Evolutionary conservation across 2,329 filamentous ascomycete genomes (phyloP).

Genomic region (Coniella lustricola): DNA sequence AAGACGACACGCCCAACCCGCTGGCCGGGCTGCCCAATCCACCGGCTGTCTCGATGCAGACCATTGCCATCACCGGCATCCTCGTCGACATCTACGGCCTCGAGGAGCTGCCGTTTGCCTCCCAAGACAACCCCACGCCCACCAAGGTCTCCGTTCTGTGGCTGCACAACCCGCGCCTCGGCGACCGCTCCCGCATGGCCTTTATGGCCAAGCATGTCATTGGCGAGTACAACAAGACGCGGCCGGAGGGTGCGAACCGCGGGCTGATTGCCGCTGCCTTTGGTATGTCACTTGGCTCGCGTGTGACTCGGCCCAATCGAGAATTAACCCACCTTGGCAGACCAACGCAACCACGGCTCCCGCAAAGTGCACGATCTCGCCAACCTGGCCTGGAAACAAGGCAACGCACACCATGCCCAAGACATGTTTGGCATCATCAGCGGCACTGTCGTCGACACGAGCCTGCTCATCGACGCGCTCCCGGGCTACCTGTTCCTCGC

Average conservation of each 20-base stretch:
- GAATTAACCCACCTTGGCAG: slow-evolving; percentile 27
- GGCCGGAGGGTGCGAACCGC: slow-evolving; percentile 26
- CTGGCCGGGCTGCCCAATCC: slow-evolving; percentile 28
- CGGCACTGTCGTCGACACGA: slow-evolving; percentile 68
- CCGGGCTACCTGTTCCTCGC: slow-evolving; percentile 64
- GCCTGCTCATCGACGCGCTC: slow-evolving; percentile 68
- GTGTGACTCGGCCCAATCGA: not conserved
- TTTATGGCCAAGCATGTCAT: slow-evolving; percentile 65
- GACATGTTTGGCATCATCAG: slow-evolving; percentile 83
- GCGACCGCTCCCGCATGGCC: slow-evolving; percentile 66
- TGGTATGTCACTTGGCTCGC: slow-evolving; percentile 11
- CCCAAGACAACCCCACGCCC: slow-evolving; percentile 22
- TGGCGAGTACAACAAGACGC: slow-evolving; percentile 54
- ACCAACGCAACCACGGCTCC: slow-evolving; percentile 87
- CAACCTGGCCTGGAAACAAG: slow-evolving; percentile 73
- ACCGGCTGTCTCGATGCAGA: slow-evolving; percentile 54
- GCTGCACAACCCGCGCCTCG: slow-evolving; percentile 77
- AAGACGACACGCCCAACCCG: slow-evolving; percentile 13
- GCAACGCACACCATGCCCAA: slow-evolving; percentile 74
- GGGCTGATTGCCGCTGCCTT: slow-evolving; percentile 78
- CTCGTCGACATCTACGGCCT: slow-evolving; percentile 76
- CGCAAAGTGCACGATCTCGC: slow-evolving; percentile 58
- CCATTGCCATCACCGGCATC: slow-evolving; percentile 69
- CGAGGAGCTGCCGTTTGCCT: slow-evolving; percentile 51
- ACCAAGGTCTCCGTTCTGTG: slow-evolving; percentile 71